phyloP scores from a whole-genome alignment of 495 filamentous ascomycete genomes.

The Entonaema liquescens region DNA sequence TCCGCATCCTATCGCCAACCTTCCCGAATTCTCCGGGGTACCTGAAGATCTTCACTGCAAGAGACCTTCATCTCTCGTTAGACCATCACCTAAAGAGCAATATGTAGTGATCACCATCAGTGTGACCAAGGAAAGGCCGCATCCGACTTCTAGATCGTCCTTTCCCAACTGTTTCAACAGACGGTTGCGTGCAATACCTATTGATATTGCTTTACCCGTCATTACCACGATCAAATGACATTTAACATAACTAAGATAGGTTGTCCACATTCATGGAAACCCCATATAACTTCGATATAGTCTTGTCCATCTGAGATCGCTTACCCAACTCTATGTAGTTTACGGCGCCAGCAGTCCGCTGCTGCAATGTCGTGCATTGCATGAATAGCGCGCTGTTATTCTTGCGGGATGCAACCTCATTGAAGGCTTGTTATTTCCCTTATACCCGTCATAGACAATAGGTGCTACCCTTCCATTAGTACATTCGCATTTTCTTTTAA shows the following conservation, averaged over 20 bases:
- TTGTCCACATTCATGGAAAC: slow-evolving; percentile 26
- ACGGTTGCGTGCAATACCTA: slow-evolving; percentile 29
- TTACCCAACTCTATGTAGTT: slow-evolving; percentile 36
- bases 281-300: slow-evolving; percentile 31
- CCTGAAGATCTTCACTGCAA: slow-evolving; percentile 48
- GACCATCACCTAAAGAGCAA: slow-evolving; percentile 19
- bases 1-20: slow-evolving; percentile 36
- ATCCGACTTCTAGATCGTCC: slow-evolving; percentile 31
- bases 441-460: slow-evolving; percentile 41
- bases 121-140: slow-evolving; percentile 27
- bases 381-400: slow-evolving; percentile 32
- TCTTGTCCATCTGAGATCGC: slow-evolving; percentile 39
- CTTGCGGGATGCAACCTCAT: slow-evolving; percentile 39
- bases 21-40: slow-evolving; percentile 43
- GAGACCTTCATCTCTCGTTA: slow-evolving; percentile 32
- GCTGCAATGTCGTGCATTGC: slow-evolving; percentile 43
- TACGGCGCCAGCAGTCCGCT: slow-evolving; percentile 40
- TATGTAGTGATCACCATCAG: slow-evolving; percentile 29
- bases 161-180: slow-evolving; percentile 17
- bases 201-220: slow-evolving; percentile 27
- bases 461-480: slow-evolving; percentile 19
- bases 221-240: slow-evolving; percentile 15
- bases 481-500: slow-evolving; percentile 39
- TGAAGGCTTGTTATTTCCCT: slow-evolving; percentile 39
- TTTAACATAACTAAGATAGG: slow-evolving; percentile 12